Evolutionary conservation across 2,329 filamentous ascomycete genomes (phyloP).

Genomic region (Claviceps purpurea): DNA sequence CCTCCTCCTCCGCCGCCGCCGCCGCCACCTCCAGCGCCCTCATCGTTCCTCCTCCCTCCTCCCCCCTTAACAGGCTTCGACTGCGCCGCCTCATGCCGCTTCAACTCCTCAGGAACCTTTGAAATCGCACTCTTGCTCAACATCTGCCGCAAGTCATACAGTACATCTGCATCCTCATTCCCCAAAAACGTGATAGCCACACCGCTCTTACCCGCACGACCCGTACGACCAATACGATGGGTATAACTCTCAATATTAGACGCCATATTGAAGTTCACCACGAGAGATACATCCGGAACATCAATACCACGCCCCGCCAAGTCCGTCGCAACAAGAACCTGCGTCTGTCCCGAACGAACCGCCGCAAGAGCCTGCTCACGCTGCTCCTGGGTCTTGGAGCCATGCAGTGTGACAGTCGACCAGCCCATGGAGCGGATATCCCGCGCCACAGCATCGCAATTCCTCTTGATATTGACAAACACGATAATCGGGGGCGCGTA

Average conservation of each 20-base stretch:
- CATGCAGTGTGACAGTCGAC: constrained; percentile 80
- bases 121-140: constrained; percentile 79
- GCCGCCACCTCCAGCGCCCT: constrained; percentile 9
- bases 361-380: constrained; percentile 81
- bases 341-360: constrained; percentile 66
- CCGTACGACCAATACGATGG: constrained; percentile 90
- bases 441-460: constrained; percentile 87
- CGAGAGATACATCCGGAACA: constrained; percentile 82
- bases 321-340: constrained; percentile 91
- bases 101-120: constrained; percentile 80
- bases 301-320: constrained; percentile 95
- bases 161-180: constrained; percentile 73
- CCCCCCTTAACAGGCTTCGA: constrained; percentile 48
- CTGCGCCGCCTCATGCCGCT: constrained; percentile 83
- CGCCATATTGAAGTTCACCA: constrained; percentile 99
- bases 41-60: constrained; percentile 19
- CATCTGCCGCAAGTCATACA: constrained; percentile 96
- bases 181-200: constrained; percentile 92
- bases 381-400: constrained; percentile 95
- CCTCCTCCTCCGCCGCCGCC: constrained; percentile 8
- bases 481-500: constrained; percentile 90
- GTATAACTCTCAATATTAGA: constrained; percentile 87
- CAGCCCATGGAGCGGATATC: constrained; percentile 94
- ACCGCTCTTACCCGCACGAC: constrained; percentile 93
- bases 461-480: constrained; percentile 99